Evolutionary conservation across 768 basidiomycete species (phyloP).

Genomic region (Suillus brevipes): DNA sequence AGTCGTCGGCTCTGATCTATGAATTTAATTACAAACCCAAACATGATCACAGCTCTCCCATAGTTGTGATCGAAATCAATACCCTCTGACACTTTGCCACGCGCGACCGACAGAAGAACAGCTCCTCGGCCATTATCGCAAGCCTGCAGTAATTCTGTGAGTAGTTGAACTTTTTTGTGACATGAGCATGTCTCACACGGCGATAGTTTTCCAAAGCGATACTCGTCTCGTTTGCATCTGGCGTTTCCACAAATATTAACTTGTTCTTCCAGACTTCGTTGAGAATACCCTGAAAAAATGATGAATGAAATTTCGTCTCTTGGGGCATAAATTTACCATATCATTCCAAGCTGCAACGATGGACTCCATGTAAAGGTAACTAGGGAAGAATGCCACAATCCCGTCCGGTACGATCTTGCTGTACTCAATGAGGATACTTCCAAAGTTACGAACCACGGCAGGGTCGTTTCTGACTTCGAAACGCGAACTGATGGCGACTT

Average conservation of each 20-base stretch:
- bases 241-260: slow-evolving; percentile 98
- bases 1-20: slow-evolving; percentile 1
- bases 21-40: slow-evolving; percentile 62
- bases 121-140: slow-evolving; percentile 99
- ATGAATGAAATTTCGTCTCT: background rate
- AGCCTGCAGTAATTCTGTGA: slow-evolving; percentile 51
- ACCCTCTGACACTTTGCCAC: slow-evolving; percentile 99
- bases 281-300: slow-evolving; percentile 75
- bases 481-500: slow-evolving; percentile 96
- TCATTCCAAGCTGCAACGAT: slow-evolving; percentile 99
- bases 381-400: slow-evolving; percentile 98
- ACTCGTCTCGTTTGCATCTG: slow-evolving; percentile 98
- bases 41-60: slow-evolving; percentile 98
- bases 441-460: slow-evolving; percentile 97
- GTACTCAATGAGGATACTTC: slow-evolving; percentile 96
- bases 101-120: slow-evolving; percentile 92
- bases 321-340: slow-evolving; percentile 66
- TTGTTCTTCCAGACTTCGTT: slow-evolving; percentile 99
- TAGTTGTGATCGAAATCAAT: slow-evolving; percentile 99
- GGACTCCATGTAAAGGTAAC: slow-evolving; percentile 99
- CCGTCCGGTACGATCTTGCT: slow-evolving; percentile 98
- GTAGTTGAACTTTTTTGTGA: no score
- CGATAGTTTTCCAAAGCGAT: slow-evolving; percentile 97
- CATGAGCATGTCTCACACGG: slow-evolving; percentile 52
- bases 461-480: slow-evolving; percentile 99